Conservation (phyloP, 495 filamentous ascomycete species). For the Rostrohypoxylon terebratum region DNA sequence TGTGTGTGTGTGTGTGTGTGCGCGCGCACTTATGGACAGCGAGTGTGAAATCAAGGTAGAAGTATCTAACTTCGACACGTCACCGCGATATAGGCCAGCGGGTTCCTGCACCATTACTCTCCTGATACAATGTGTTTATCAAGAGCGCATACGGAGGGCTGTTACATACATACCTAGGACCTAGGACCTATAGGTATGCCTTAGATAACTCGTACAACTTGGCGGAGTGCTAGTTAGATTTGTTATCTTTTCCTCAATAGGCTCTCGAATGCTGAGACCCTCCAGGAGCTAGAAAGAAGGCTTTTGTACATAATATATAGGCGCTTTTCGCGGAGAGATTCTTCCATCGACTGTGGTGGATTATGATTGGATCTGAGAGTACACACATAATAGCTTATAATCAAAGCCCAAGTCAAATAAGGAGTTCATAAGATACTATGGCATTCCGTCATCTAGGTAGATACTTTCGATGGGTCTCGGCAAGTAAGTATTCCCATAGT, state of each 20-base stretch:
- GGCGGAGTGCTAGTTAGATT: slow-evolving; percentile 15
- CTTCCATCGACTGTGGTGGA: neutral
- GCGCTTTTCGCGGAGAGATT: neutral
- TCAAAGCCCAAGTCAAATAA: neutral
- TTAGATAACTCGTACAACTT: slow-evolving; percentile 20
- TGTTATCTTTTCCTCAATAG: slow-evolving; percentile 6
- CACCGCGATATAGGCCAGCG: neutral
- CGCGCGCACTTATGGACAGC: too few relatives aligned
- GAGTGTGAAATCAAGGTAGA: slow-evolving; percentile 2
- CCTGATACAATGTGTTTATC: slow-evolving; percentile 10
- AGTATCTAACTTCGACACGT: neutral
- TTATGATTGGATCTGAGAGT: slow-evolving; percentile 2
- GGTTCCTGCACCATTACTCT: slow-evolving; percentile 21
- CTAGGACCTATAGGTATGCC: too few relatives aligned
- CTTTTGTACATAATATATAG: neutral
- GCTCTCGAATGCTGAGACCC: slow-evolving; percentile 10
- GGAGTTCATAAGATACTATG: slow-evolving; percentile 5
- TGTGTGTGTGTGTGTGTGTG: neutral
- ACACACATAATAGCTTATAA: neutral
- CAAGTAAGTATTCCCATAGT: neutral
- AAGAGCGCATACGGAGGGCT: slow-evolving; percentile 13
- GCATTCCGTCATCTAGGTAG: neutral
- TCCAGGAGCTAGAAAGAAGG: slow-evolving; percentile 11
- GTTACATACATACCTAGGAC: neutral
- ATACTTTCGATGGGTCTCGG: slow-evolving; percentile 2